phyloP scores from a whole-genome alignment of 352 stramenopile genomes.

The Phytophthora litchii region DNA sequence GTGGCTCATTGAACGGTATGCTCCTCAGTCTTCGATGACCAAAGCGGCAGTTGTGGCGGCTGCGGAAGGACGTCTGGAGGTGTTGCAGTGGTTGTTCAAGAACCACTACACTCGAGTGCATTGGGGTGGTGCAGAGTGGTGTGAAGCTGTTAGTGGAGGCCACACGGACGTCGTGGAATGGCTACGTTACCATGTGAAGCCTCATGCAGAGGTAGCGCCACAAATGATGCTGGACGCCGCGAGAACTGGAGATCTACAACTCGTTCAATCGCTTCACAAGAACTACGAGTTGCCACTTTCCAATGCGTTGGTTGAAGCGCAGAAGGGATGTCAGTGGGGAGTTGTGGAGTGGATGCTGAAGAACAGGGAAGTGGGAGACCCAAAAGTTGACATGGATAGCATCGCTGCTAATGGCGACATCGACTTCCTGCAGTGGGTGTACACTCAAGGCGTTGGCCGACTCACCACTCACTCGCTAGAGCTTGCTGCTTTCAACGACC shows the following conservation, averaged over 20 bases:
- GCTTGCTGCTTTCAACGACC: conserved; percentile 14
- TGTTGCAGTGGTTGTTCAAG: conserved; percentile 19
- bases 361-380: conserved; percentile 12
- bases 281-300: conserved; percentile 1
- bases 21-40: conserved; percentile 5
- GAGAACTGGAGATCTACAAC: conserved; percentile 10
- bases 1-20: conserved; percentile 18
- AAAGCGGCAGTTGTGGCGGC: conserved; percentile 9
- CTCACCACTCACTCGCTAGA: conserved; percentile 2
- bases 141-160: conserved; percentile 12
- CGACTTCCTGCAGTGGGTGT: conserved; percentile 14
- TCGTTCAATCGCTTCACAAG: conserved; percentile 19
- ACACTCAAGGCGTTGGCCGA: conserved; percentile 5
- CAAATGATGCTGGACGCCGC: conserved; percentile 20
- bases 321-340: conserved; percentile 14
- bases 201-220: conserved; percentile 5
- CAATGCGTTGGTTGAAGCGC: conserved; percentile 12
- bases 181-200: conserved; percentile 6
- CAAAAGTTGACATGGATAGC: conserved; percentile 1
- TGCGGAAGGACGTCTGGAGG: conserved; percentile 3
- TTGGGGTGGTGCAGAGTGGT: conserved; percentile 26
- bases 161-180: conserved; percentile 19
- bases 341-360: conserved; percentile 26
- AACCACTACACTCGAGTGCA: conserved; percentile 11
- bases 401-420: conserved; percentile 11